Percentiles rank a stretch among this genome's conserved stretches.
These are phyloP conservation scores for Hypoxylon sp. DNA, from an alignment of 2,329 filamentous ascomycete genomes.

Conservation along the genomic window DNA sequence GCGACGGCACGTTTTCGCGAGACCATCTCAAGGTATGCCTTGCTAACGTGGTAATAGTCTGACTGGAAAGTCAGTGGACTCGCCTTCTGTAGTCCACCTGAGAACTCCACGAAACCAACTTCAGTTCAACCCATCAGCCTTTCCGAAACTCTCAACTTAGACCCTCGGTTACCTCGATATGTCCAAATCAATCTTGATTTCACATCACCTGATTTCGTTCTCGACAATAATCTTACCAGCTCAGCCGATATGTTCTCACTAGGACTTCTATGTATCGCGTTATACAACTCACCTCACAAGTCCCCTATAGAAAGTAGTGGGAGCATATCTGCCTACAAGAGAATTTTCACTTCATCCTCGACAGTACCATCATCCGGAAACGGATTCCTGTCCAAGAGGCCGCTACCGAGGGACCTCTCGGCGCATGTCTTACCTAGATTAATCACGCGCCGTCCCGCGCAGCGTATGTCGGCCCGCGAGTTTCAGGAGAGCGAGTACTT, in stretches of 20 bases:
- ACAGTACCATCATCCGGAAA: constrained; percentile 82
- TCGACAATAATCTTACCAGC: constrained; percentile 86
- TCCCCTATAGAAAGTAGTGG: constrained; percentile 86
- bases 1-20: too few species aligned
- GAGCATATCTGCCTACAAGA: constrained; percentile 85
- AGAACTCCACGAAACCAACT: constrained; percentile 76
- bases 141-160: constrained; percentile 84
- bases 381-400: constrained; percentile 81
- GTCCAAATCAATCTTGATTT: constrained; percentile 95
- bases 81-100: constrained; percentile 83
- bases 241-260: constrained; percentile 94
- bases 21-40: background rate
- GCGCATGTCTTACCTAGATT: constrained; percentile 81
- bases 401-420: constrained; percentile 81
- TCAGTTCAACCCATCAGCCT: constrained; percentile 83
- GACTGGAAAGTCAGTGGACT: constrained; percentile 99
- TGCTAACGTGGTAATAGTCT: constrained; percentile 63
- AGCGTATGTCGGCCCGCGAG: constrained; percentile 85
- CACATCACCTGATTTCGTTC: constrained; percentile 90
- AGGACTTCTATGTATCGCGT: constrained; percentile 83
- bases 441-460: constrained; percentile 86
- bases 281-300: constrained; percentile 93
- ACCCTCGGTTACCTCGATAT: constrained; percentile 79
- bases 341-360: constrained; percentile 80
- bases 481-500: constrained; percentile 97